These are phyloP conservation scores for Rhizopogon hawkerae DNA, from an alignment of 1,284 basidiomycete genomes.

Conservation along the genomic window DNA sequence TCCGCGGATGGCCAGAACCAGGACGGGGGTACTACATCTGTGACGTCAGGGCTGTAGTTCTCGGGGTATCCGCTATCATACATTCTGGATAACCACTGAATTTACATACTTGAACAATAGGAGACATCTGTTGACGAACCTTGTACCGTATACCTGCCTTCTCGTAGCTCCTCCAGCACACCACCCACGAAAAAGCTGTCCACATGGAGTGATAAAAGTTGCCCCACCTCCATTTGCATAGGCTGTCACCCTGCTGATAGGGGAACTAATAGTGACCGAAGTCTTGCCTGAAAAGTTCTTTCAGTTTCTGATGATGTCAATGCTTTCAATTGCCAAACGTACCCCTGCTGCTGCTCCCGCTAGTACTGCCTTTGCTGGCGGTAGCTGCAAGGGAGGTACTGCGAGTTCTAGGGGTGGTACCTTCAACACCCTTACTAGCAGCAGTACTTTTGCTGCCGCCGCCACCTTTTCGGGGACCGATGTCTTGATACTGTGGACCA, in stretches of 20 bases:
- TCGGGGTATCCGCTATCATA: slow-evolving; percentile 38
- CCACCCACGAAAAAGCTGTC: slow-evolving; percentile 36
- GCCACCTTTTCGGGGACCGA: slow-evolving; percentile 24
- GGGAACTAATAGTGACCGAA: slow-evolving; percentile 20
- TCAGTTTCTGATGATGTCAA: slow-evolving; percentile 18
- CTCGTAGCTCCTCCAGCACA: slow-evolving; percentile 34
- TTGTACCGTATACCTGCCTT: slow-evolving; percentile 31
- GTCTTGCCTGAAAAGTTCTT: slow-evolving; percentile 17
- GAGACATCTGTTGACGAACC: slow-evolving; percentile 21
- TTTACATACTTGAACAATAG: neutral
- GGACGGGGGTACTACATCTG: slow-evolving; percentile 23
- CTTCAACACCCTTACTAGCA: slow-evolving; percentile 10
- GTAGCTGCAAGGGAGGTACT: too few relatives aligned
- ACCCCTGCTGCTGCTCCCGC: slow-evolving; percentile 18
- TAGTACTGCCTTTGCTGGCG: slow-evolving; percentile 10
- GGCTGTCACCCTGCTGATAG: slow-evolving; percentile 22
- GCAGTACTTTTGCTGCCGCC: slow-evolving; percentile 21
- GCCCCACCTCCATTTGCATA: slow-evolving; percentile 34
- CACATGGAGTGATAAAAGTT: slow-evolving; percentile 29
- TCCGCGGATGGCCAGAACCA: slow-evolving; percentile 29
- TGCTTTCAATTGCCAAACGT: slow-evolving; percentile 10
- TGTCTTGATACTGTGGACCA: slow-evolving; percentile 1
- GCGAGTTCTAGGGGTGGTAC: too few relatives aligned
- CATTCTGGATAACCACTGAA: slow-evolving; percentile 14
- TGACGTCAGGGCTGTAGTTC: slow-evolving; percentile 19